Percentiles rank a stretch among this genome's conserved stretches.
phyloP scores from a whole-genome alignment of 257 asterid species.

The Cynanchum wilfordii region DNA sequence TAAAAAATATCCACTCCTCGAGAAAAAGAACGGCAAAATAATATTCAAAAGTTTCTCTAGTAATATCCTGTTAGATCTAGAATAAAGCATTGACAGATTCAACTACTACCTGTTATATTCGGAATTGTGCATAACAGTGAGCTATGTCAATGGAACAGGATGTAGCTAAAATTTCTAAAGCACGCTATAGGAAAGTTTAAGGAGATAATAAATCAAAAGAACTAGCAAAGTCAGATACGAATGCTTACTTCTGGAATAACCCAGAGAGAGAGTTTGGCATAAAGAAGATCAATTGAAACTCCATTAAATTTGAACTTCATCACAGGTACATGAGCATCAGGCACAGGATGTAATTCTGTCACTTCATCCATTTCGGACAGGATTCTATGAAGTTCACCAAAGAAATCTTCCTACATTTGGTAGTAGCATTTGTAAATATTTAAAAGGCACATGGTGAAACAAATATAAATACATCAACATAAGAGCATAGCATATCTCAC shows the following conservation, averaged over 20 bases:
- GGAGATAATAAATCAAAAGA: background rate
- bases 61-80: background rate
- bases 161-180: background rate
- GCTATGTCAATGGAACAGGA: background rate
- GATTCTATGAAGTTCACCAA: conserved; percentile 32
- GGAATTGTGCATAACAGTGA: background rate
- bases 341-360: conserved; percentile 33
- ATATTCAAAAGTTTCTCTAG: background rate
- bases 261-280: conserved; percentile 31
- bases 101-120: background rate
- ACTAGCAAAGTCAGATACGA: background rate
- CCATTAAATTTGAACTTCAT: conserved; percentile 37
- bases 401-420: conserved; percentile 34
- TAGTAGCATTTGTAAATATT: background rate
- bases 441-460: background rate
- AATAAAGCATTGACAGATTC: background rate
- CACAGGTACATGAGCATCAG: conserved; percentile 42
- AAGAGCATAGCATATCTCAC: conserved; percentile 13
- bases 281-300: conserved; percentile 34
- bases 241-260: conserved; percentile 39
- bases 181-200: background rate
- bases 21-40: background rate
- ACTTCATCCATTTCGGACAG: conserved; percentile 36
- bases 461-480: background rate
- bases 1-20: too few relatives aligned